Evolutionary conservation across 2,329 filamentous ascomycete genomes (phyloP).

Genomic region (Nemania sp.): DNA sequence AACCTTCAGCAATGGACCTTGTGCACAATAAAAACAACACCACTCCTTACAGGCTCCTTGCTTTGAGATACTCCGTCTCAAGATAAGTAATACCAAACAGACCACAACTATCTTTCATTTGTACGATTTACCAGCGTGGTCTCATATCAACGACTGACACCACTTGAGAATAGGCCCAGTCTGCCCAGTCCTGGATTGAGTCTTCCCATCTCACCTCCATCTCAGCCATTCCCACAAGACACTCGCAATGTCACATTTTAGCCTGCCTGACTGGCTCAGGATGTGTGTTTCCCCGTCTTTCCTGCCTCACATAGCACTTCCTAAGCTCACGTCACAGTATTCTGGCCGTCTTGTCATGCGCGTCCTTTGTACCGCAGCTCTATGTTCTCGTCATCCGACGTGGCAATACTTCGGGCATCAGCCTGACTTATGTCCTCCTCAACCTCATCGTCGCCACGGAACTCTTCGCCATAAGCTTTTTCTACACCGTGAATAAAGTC

Average conservation of each 20-base stretch:
- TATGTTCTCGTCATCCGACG: not conserved
- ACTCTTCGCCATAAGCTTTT: not conserved
- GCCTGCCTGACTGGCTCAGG: not conserved
- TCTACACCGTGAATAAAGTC: not conserved
- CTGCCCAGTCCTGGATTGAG: no score
- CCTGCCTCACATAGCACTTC: no score
- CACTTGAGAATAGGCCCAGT: no score
- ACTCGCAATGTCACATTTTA: not conserved
- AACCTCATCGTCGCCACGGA: not conserved
- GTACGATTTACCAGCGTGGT: no score
- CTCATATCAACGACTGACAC: no score
- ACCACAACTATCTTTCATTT: no score
- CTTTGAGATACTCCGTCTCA: no score
- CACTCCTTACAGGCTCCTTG: no score
- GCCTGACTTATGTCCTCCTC: not conserved
- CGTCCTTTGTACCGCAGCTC: not conserved
- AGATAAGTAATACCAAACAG: no score
- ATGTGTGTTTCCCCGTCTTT: not conserved
- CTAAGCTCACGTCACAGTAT: not conserved
- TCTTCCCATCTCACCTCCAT: no score
- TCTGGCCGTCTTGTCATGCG: not conserved
- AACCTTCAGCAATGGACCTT: no score
- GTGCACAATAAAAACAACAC: no score
- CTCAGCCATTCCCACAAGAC: not conserved
- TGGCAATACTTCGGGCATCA: not conserved